These are phyloP conservation scores for Peronospora destructor DNA, from an alignment of 352 stramenopile species.

Conservation along the genomic window DNA sequence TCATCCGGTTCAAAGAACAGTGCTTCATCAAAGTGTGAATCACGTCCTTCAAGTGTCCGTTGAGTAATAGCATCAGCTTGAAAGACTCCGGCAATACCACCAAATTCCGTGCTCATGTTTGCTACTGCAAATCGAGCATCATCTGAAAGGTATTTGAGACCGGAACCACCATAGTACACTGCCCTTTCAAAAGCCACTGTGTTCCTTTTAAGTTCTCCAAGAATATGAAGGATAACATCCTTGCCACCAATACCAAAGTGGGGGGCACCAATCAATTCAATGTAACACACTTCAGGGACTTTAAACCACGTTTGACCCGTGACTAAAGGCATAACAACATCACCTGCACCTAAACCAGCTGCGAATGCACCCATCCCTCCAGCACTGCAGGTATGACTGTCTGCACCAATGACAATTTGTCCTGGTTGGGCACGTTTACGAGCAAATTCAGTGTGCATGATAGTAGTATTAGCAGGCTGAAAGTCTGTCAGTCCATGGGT, in stretches of 20 bases:
- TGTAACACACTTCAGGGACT: constrained; percentile 78
- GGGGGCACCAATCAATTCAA: constrained; percentile 68
- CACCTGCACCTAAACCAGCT: constrained; percentile 64
- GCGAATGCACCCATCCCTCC: constrained; percentile 74
- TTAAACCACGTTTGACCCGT: constrained; percentile 86
- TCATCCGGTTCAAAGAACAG: constrained; percentile 1
- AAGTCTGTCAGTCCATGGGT: constrained; percentile 70
- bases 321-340: constrained; percentile 81
- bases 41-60: background rate
- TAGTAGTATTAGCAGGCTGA: constrained; percentile 80
- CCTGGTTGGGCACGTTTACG: constrained; percentile 74
- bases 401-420: constrained; percentile 77
- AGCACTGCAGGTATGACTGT: constrained; percentile 75
- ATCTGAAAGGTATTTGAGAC: constrained; percentile 43
- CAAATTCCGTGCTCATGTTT: constrained; percentile 86
- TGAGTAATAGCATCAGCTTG: constrained; percentile 39
- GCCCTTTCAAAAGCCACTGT: constrained; percentile 72
- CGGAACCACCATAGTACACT: constrained; percentile 72
- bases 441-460: constrained; percentile 85
- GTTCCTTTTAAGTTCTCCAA: constrained; percentile 83
- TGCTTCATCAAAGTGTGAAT: constrained; percentile 51
- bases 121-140: constrained; percentile 78
- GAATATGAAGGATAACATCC: constrained; percentile 83
- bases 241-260: constrained; percentile 75
- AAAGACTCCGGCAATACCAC: constrained; percentile 80